Conservation (phyloP, 805 yeast genomes). For the Candida sonorensis region DNA sequence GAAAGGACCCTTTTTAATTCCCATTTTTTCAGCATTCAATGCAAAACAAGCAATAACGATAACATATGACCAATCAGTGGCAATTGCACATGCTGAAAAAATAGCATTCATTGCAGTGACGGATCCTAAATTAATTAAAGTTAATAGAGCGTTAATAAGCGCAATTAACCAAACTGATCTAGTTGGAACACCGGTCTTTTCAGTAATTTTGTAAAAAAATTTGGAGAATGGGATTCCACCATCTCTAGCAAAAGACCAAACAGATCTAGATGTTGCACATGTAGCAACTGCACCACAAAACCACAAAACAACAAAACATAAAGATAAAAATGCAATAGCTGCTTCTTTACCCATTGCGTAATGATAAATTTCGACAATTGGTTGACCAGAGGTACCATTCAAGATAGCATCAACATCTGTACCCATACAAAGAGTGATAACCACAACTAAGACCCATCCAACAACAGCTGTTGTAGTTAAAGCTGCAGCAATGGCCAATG, state of each 20-base stretch:
- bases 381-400: conserved; percentile 35
- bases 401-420: conserved; percentile 31
- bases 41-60: conserved; percentile 37
- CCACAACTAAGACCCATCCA: conserved; percentile 45
- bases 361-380: conserved; percentile 44
- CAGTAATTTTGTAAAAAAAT: conserved; percentile 33
- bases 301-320: conserved; percentile 44
- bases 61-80: conserved; percentile 44
- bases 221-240: conserved; percentile 43
- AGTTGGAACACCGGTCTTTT: conserved; percentile 36
- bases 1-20: conserved; percentile 44
- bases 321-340: conserved; percentile 44
- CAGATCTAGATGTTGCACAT: conserved; percentile 44
- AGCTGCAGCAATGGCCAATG: conserved; percentile 52
- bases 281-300: conserved; percentile 47
- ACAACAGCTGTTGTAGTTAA: conserved; percentile 40
- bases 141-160: conserved; percentile 35
- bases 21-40: conserved; percentile 37
- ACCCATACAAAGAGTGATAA: conserved; percentile 39
- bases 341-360: conserved; percentile 47
- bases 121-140: conserved; percentile 37
- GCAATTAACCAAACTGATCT: conserved; percentile 38
- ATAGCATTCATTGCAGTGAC: conserved; percentile 45
- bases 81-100: conserved; percentile 47
- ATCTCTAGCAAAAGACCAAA: conserved; percentile 54